phyloP scores from a whole-genome alignment of 352 stramenopile species.

The Phytophthora capsici region DNA sequence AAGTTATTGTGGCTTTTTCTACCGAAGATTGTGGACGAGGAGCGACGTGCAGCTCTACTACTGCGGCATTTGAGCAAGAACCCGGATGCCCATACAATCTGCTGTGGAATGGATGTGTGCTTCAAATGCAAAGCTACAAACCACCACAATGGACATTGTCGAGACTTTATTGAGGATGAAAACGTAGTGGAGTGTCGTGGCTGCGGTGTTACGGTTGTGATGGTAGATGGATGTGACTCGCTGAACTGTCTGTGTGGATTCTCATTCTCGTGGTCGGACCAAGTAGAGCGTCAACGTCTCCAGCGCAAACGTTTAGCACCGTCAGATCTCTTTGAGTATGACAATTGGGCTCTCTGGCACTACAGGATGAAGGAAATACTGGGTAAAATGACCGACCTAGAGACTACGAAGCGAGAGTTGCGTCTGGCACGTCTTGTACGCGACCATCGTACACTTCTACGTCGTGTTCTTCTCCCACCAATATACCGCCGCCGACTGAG shows the following conservation, averaged over 20 bases:
- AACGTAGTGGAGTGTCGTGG: slow-evolving; percentile 59
- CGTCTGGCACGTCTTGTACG: slow-evolving; percentile 45
- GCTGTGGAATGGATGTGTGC: slow-evolving; percentile 51
- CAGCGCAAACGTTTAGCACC: slow-evolving; percentile 59
- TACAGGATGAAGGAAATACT: slow-evolving; percentile 23
- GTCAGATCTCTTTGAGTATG: slow-evolving; percentile 30
- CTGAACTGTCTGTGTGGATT: slow-evolving; percentile 60
- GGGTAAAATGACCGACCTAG: slow-evolving; percentile 37
- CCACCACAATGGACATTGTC: slow-evolving; percentile 56
- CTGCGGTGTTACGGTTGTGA: slow-evolving; percentile 66
- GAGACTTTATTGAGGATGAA: slow-evolving; percentile 62
- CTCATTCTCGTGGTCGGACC: slow-evolving; percentile 55
- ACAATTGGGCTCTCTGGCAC: slow-evolving; percentile 43
- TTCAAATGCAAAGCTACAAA: slow-evolving; percentile 68
- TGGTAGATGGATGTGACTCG: slow-evolving; percentile 66
- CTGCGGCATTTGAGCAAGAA: slow-evolving; percentile 55
- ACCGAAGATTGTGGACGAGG: slow-evolving; percentile 58
- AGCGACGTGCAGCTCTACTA: slow-evolving; percentile 58
- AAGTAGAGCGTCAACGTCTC: slow-evolving; percentile 53
- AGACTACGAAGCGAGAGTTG: slow-evolving; percentile 35
- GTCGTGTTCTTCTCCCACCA: slow-evolving; percentile 31
- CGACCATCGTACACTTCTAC: slow-evolving; percentile 38
- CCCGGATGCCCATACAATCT: slow-evolving; percentile 54
- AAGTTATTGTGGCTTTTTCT: slow-evolving; percentile 43
- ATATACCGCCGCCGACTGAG: slow-evolving; percentile 25